phyloP scores from a whole-genome alignment of 1,284 basidiomycete species.

The Irpex sp. region DNA sequence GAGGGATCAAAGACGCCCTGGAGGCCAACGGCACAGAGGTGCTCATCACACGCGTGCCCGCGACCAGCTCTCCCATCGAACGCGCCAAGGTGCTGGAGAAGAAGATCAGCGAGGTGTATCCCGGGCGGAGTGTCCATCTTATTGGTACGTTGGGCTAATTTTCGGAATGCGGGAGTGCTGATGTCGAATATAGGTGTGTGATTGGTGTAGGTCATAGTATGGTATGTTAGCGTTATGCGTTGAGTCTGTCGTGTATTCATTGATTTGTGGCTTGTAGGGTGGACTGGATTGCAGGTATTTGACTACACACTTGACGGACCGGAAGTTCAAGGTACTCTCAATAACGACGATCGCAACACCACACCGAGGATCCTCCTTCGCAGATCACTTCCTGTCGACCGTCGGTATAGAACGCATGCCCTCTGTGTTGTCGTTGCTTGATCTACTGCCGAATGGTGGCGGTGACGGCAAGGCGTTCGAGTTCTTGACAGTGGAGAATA shows the following conservation, averaged over 20 bases:
- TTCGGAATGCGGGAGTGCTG: slow-evolving; percentile 23
- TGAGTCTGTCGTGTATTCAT: neutral
- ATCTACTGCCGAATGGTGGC: slow-evolving; percentile 80
- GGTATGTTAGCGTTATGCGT: slow-evolving; percentile 40
- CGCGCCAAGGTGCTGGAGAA: slow-evolving; percentile 85
- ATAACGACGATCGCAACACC: slow-evolving; percentile 94
- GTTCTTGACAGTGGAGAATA: slow-evolving; percentile 80
- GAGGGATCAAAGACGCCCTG: slow-evolving; percentile 89
- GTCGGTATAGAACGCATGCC: slow-evolving; percentile 67
- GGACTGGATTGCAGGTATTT: slow-evolving; percentile 92
- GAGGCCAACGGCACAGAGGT: slow-evolving; percentile 88
- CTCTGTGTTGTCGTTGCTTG: slow-evolving; percentile 63
- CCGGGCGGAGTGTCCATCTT: slow-evolving; percentile 82
- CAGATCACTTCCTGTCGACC: slow-evolving; percentile 86
- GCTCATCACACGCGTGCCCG: slow-evolving; percentile 88
- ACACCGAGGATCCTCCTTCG: slow-evolving; percentile 91
- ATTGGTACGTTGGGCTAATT: slow-evolving; percentile 49
- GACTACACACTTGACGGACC: slow-evolving; percentile 63
- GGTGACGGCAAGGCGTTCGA: slow-evolving; percentile 92
- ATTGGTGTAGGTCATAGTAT: slow-evolving; percentile 73
- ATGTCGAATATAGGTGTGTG: slow-evolving; percentile 23
- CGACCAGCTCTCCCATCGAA: slow-evolving; percentile 82
- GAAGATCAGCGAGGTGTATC: slow-evolving; percentile 75
- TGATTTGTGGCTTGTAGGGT: slow-evolving; percentile 47
- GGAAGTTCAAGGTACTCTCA: slow-evolving; percentile 70